Evolutionary conservation across 345 rosid species (phyloP), one percentile per base, ranked within the genome.

Genomic region (Raphanus sativus): DNA sequence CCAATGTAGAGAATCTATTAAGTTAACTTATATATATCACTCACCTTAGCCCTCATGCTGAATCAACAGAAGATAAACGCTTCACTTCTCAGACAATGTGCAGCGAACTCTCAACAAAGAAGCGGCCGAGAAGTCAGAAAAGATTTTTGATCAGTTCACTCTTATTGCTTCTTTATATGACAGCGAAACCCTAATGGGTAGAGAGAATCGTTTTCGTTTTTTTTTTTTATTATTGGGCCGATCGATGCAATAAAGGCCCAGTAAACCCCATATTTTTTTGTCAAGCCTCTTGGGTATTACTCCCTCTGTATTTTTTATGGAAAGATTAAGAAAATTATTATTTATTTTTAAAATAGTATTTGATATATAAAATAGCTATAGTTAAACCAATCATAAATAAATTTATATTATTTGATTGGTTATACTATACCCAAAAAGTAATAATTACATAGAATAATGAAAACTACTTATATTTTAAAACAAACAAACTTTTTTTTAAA

Each of bases 11-110:
- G 8, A 50, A 40, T n/a, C 52, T 4, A 6, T n/a, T 2, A 17
- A 4, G 6, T 1, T 1, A 33, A 17, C 0, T 65, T 26, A 52
- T 25, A 40, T 8, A 30, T 8, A 75, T 64, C 2, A 24, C 13
- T 68, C 28, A 89, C 98, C 97, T 93, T 93, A 50, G 98, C 97
- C 73, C 98, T 91, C 97, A 91, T 91, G 85, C 79, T 60, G 74
- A 76, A 45, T 21, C 54, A 61, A 8, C 61, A 62, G 36, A 62
- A 50, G 70, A 9, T 11, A 10, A 48, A 59, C 67, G 34, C 61
- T 52, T 73, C 45, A 4, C 63, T 66, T 10, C n/a, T 75, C 28
- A 17, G 81, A 78, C 76, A 83, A 73, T 74, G 63, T 8, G 76
- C 15, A 70, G 21, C 21, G 42, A n/a, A n/a, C 21, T 62, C 29